Percentiles rank a stretch among this genome's conserved stretches.
Conservation (phyloP, 1,139 yeast species). For the Magnusiomyces sp. region DNA sequence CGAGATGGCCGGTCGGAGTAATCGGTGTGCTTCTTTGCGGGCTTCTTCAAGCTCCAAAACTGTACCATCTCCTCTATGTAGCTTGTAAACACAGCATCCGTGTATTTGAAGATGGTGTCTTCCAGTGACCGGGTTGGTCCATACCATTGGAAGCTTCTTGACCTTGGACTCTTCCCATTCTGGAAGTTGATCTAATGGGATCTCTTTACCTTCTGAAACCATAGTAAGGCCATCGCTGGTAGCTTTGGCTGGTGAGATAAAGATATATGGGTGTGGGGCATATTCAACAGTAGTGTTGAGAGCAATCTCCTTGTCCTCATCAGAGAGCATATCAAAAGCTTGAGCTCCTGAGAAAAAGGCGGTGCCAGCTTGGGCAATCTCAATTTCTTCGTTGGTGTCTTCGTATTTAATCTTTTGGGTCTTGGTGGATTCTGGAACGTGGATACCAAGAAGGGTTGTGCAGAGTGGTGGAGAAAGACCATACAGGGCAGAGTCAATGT, state of each 20-base stretch:
- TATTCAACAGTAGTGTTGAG: slow-evolving; percentile 69
- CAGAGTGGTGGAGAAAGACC: slow-evolving; percentile 79
- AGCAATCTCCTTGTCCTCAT: slow-evolving; percentile 65
- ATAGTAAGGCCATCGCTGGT: slow-evolving; percentile 80
- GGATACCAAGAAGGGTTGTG: slow-evolving; percentile 72
- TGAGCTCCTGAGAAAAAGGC: slow-evolving; percentile 76
- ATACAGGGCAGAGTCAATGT: slow-evolving; percentile 80
- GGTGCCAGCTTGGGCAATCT: slow-evolving; percentile 75
- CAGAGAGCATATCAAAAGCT: slow-evolving; percentile 58
- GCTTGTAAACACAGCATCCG: slow-evolving; percentile 70
- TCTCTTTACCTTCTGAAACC: slow-evolving; percentile 71
- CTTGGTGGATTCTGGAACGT: slow-evolving; percentile 48
- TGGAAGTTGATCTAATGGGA: slow-evolving; percentile 58
- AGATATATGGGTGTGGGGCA: slow-evolving; percentile 88
- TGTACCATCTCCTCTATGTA: slow-evolving; percentile 52
- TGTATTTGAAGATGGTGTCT: slow-evolving; percentile 77
- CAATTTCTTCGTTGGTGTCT: slow-evolving; percentile 54
- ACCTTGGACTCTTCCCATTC: slow-evolving; percentile 72
- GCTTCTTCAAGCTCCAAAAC: slow-evolving; percentile 59
- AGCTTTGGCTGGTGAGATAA: slow-evolving; percentile 70
- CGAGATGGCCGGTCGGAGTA: slow-evolving; percentile 80
- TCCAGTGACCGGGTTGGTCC: slow-evolving; percentile 88
- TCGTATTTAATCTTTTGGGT: slow-evolving; percentile 52
- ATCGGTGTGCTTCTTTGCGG: slow-evolving; percentile 54
- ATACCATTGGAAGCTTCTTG: slow-evolving; percentile 71